Conservation (phyloP, 768 basidiomycete species). For the Royoungia palumana region DNA sequence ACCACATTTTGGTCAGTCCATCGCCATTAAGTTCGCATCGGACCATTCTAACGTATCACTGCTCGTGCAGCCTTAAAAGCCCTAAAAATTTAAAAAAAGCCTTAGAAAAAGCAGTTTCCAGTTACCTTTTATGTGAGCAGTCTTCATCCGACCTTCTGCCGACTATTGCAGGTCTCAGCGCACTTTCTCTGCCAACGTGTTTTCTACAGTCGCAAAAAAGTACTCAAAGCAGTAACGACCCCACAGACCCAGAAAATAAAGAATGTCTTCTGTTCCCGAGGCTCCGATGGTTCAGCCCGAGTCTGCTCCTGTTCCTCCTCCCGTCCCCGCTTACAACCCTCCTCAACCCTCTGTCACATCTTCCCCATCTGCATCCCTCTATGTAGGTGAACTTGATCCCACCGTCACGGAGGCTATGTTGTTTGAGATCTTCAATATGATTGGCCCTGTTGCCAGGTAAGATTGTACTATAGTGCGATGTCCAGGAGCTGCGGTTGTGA, state of each 20-base stretch:
- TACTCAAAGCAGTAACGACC: conserved; percentile 91
- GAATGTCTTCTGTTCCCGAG: conserved; percentile 62
- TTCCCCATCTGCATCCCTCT: conserved; percentile 88
- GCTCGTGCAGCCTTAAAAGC: conserved; percentile 52
- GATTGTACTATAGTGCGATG: conserved; percentile 22
- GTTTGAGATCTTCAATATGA: conserved; percentile 99
- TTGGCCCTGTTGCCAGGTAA: conserved; percentile 96
- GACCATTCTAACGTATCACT: conserved; percentile 16
- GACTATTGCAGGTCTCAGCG: conserved; percentile 13
- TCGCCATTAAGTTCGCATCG: conserved; percentile 12
- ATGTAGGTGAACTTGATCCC: conserved; percentile 98
- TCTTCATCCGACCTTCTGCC: conserved; percentile 13
- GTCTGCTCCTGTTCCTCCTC: conserved; percentile 40
- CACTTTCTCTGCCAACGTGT: conserved; percentile 8
- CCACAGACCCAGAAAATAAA: conserved; percentile 47
- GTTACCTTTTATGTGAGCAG: conserved; percentile 65
- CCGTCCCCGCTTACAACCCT: conserved; percentile 57
- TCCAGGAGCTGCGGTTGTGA: neutral
- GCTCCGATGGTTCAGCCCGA: conserved; percentile 51
- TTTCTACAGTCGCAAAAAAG: conserved; percentile 64
- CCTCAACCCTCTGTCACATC: conserved; percentile 51
- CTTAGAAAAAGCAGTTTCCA: conserved; percentile 71
- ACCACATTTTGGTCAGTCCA: conserved; percentile 61
- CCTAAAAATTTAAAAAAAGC: conserved; percentile 61
- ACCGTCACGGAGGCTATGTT: conserved; percentile 99